Evolutionary conservation across 441 rosid genomes (phyloP).

Genomic region (Capsella rubella): DNA sequence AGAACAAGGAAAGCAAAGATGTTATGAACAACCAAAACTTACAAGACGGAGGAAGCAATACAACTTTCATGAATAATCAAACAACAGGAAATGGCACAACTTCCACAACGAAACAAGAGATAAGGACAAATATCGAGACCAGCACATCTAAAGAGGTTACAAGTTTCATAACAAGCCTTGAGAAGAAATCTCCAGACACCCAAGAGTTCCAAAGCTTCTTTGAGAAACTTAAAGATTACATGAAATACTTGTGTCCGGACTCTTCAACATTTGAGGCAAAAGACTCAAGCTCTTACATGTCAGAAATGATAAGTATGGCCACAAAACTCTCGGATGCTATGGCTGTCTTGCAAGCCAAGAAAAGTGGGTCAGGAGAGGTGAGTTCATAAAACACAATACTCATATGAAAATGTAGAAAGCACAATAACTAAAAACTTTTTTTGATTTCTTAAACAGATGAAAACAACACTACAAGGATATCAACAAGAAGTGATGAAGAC

Average conservation of each 20-base stretch:
- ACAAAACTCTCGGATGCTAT: constrained; percentile 38
- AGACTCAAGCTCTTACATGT: constrained; percentile 41
- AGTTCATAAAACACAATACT: constrained; percentile 5
- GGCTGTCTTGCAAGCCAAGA: constrained; percentile 45
- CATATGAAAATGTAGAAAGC: background rate
- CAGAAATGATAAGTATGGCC: constrained; percentile 38
- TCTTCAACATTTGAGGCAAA: constrained; percentile 38
- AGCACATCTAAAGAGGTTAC: constrained; percentile 34
- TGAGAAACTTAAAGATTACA: constrained; percentile 38
- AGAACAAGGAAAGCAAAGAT: constrained; percentile 3
- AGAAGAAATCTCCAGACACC: constrained; percentile 37
- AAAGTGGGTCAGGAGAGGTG: constrained; percentile 37
- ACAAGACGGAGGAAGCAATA: constrained; percentile 5
- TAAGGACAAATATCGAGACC: constrained; percentile 25
- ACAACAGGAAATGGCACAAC: background rate
- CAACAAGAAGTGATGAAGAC: constrained; percentile 45
- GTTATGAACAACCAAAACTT: constrained; percentile 7
- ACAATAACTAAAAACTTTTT: constrained; percentile 15
- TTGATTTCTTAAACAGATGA: constrained; percentile 21
- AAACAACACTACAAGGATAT: constrained; percentile 41
- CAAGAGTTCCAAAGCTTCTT: constrained; percentile 40
- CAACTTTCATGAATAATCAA: background rate
- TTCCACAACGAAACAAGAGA: constrained; percentile 12
- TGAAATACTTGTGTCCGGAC: constrained; percentile 14
- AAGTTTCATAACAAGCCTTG: constrained; percentile 40